These are phyloP conservation scores for Aspergillus pseudonomiae DNA, from an alignment of 2,329 filamentous ascomycete genomes.

Conservation along the genomic window DNA sequence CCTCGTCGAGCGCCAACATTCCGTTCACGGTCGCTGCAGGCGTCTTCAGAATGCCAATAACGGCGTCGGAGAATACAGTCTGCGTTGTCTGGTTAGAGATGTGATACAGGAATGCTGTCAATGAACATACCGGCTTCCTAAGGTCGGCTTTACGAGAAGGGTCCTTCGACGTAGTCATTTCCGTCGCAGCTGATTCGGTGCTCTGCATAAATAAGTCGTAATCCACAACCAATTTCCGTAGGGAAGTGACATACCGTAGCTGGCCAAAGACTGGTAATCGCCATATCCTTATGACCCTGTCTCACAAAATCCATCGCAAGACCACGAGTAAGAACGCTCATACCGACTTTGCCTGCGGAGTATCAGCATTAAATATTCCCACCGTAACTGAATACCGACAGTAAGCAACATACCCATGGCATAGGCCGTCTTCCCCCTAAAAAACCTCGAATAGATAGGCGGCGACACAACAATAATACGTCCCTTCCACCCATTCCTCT, in stretches of 20 bases:
- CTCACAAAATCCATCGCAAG: slow-evolving; percentile 79
- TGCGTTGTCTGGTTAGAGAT: slow-evolving; percentile 23
- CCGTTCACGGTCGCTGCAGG: slow-evolving; percentile 69
- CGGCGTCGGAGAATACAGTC: slow-evolving; percentile 77
- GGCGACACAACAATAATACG: slow-evolving; percentile 79
- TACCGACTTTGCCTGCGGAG: slow-evolving; percentile 69
- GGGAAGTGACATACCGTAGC: slow-evolving; percentile 61
- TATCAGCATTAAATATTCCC: background rate
- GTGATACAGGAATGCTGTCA: background rate
- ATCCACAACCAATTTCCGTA: background rate
- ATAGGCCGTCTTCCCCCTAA: slow-evolving; percentile 83
- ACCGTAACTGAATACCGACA: background rate
- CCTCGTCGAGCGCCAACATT: slow-evolving; percentile 73
- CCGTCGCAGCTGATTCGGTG: slow-evolving; percentile 76
- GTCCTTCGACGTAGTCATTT: slow-evolving; percentile 50
- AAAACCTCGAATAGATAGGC: slow-evolving; percentile 83
- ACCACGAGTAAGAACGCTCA: slow-evolving; percentile 80
- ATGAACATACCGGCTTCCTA: slow-evolving; percentile 58
- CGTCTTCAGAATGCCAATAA: slow-evolving; percentile 69
- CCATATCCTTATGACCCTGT: slow-evolving; percentile 68
- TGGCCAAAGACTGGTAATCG: slow-evolving; percentile 81
- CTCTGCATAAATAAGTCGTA: slow-evolving; percentile 43
- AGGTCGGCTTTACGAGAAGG: slow-evolving; percentile 58
- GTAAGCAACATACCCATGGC: slow-evolving; percentile 56
- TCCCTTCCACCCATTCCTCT: slow-evolving; percentile 56